Percentiles rank a stretch among this genome's conserved stretches.
Conservation (phyloP, 768 basidiomycete species). For the Xerocomellus dryophilus region DNA sequence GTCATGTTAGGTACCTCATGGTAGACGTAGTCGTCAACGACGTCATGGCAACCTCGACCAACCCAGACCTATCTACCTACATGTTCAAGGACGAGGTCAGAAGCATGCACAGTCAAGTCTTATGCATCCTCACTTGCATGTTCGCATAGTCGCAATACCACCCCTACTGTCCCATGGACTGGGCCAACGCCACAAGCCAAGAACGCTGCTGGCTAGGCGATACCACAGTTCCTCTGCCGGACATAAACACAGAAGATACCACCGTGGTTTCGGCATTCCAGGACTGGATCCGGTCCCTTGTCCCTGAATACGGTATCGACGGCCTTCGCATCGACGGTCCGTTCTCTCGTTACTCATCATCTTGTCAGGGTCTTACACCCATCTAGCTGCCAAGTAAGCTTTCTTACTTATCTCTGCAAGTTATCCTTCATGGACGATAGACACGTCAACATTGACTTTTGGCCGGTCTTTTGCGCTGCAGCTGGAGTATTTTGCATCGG, state of each 20-base stretch:
- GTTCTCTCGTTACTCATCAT: conserved; percentile 5
- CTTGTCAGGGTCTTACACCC: not conserved
- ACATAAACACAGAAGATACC: conserved; percentile 72
- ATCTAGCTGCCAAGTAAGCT: conserved; percentile 34
- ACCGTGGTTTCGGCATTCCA: conserved; percentile 61
- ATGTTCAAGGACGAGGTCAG: conserved; percentile 64
- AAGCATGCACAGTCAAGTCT: not conserved
- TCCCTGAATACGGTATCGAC: conserved; percentile 72
- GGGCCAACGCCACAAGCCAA: conserved; percentile 64
- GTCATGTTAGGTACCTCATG: conserved; percentile 62
- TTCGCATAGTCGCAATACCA: conserved; percentile 61
- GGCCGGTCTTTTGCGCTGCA: conserved; percentile 69
- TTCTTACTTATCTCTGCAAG: not conserved
- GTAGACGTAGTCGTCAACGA: conserved; percentile 85
- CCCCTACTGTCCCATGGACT: conserved; percentile 73
- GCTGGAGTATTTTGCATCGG: conserved; percentile 86
- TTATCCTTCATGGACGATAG: conserved; percentile 24
- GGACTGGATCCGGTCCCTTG: conserved; percentile 65
- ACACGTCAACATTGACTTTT: conserved; percentile 73
- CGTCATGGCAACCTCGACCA: conserved; percentile 67
- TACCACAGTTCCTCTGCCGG: conserved; percentile 65
- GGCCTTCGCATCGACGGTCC: conserved; percentile 81
- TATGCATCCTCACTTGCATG: conserved; percentile 1
- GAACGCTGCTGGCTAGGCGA: conserved; percentile 86
- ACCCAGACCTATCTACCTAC: conserved; percentile 62